Percentiles rank a stretch among this genome's conserved stretches.
Conservation (phyloP, 202 grass and related monocot genomes). For the Panicum hallii region DNA sequence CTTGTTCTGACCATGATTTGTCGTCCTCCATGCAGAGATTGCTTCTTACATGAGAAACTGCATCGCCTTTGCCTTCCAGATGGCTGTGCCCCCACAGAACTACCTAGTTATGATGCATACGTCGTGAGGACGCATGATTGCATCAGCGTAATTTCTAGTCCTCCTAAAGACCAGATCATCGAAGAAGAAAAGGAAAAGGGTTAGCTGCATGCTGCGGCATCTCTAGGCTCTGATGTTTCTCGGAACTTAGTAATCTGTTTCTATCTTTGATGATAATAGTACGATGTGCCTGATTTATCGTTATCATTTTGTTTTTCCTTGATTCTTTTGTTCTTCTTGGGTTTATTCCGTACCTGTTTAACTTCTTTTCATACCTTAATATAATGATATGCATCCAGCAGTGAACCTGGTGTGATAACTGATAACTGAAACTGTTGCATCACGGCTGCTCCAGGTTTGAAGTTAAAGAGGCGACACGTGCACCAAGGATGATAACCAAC, state of each 20-base stretch:
- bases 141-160: constrained; percentile 38
- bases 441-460: not conserved
- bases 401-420: not conserved
- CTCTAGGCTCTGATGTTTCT: constrained; percentile 25
- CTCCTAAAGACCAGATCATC: not conserved
- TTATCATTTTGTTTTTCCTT: not conserved
- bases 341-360: not conserved
- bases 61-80: constrained; percentile 32
- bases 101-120: constrained; percentile 41
- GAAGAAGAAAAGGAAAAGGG: constrained; percentile 6
- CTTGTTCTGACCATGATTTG: constrained; percentile 24
- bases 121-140: constrained; percentile 47
- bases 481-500: constrained; percentile 1
- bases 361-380: not conserved
- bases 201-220: not conserved
- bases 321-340: not conserved
- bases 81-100: constrained; percentile 35
- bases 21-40: constrained; percentile 15
- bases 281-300: not conserved
- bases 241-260: not conserved
- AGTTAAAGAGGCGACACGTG: constrained; percentile 17
- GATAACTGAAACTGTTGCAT: not conserved
- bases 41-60: constrained; percentile 2
- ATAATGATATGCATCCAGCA: not conserved
- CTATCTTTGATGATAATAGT: not conserved